phyloP scores from a whole-genome alignment of 2,329 filamentous ascomycete species.

The Elsinoe necatrix region DNA sequence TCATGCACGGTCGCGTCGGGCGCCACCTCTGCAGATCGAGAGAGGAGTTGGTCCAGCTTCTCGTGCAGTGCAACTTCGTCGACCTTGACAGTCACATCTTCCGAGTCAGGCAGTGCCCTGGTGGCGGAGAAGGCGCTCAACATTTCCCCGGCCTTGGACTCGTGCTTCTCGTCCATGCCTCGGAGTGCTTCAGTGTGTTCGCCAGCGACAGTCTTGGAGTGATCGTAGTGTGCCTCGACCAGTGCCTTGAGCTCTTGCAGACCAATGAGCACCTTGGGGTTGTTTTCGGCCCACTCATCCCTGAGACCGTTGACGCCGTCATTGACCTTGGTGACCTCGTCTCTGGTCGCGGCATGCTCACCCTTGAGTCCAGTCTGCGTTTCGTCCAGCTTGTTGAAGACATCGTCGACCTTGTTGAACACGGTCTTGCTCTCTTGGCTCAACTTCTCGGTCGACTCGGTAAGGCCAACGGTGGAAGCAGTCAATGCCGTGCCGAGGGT shows the following conservation, averaged over 20 bases:
- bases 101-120: slow-evolving; percentile 37
- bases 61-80: slow-evolving; percentile 55
- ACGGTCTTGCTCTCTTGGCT: slow-evolving; percentile 80
- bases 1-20: slow-evolving; percentile 25
- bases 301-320: slow-evolving; percentile 67
- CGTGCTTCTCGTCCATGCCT: slow-evolving; percentile 30
- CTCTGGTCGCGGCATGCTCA: slow-evolving; percentile 74
- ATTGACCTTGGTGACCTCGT: slow-evolving; percentile 68
- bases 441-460: slow-evolving; percentile 65
- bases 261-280: slow-evolving; percentile 79
- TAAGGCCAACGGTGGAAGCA: slow-evolving; percentile 51
- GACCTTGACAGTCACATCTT: slow-evolving; percentile 41
- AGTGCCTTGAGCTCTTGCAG: slow-evolving; percentile 78
- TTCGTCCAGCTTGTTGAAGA: slow-evolving; percentile 67
- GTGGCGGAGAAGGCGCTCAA: slow-evolving; percentile 34
- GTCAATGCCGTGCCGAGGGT: slow-evolving; percentile 61
- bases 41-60: slow-evolving; percentile 44
- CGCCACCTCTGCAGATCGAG: slow-evolving; percentile 23
- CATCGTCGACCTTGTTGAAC: slow-evolving; percentile 72
- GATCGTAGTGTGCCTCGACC: slow-evolving; percentile 80
- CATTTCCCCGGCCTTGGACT: slow-evolving; percentile 36
- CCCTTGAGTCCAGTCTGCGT: slow-evolving; percentile 62
- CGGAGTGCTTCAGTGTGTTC: slow-evolving; percentile 35
- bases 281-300: slow-evolving; percentile 68
- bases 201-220: slow-evolving; percentile 54